A percentile compares a stretch with the other conserved stretches of the same genome.
Conservation (phyloP, 148 eudicot species). For the Gaultheria prostrata region DNA sequence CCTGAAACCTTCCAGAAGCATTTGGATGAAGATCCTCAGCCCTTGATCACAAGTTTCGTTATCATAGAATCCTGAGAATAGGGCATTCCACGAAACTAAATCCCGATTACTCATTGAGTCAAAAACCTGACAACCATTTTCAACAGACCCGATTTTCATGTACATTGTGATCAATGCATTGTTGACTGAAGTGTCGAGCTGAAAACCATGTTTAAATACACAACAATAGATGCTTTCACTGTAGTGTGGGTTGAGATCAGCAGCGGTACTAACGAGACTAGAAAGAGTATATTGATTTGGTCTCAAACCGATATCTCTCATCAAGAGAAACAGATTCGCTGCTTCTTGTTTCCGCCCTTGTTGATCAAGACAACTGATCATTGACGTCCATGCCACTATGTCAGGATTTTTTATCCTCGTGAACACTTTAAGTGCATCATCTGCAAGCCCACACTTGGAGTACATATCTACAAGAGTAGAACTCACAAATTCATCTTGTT, state of each 20-base stretch:
- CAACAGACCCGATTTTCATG: slow-evolving; percentile 27
- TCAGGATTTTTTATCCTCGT: slow-evolving; percentile 28
- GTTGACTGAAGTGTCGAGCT: slow-evolving; percentile 30
- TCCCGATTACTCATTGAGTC: slow-evolving; percentile 31
- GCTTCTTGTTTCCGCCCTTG: slow-evolving; percentile 42
- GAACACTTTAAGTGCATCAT: slow-evolving; percentile 37
- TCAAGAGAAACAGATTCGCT: slow-evolving; percentile 28
- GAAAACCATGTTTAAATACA: slow-evolving; percentile 42
- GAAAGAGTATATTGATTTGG: slow-evolving; percentile 45
- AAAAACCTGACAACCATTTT: slow-evolving; percentile 34
- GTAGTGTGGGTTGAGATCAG: slow-evolving; percentile 23
- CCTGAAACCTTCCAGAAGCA: slow-evolving; percentile 41
- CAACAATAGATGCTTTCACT: slow-evolving; percentile 44
- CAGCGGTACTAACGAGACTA: slow-evolving; percentile 36
- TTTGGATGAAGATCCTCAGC: slow-evolving; percentile 25
- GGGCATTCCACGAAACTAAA: slow-evolving; percentile 46
- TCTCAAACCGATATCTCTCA: slow-evolving; percentile 30
- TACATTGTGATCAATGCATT: slow-evolving; percentile 46
- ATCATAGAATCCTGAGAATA: slow-evolving; percentile 41
- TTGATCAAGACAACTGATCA: slow-evolving; percentile 42
- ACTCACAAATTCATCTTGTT: slow-evolving; percentile 36
- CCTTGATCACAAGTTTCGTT: slow-evolving; percentile 31
- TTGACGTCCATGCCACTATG: slow-evolving; percentile 41
- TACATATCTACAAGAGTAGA: slow-evolving; percentile 49
- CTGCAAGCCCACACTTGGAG: slow-evolving; percentile 36